Evolutionary conservation across 345 rosid species (phyloP).

Genomic region (Eucalyptus rudis): DNA sequence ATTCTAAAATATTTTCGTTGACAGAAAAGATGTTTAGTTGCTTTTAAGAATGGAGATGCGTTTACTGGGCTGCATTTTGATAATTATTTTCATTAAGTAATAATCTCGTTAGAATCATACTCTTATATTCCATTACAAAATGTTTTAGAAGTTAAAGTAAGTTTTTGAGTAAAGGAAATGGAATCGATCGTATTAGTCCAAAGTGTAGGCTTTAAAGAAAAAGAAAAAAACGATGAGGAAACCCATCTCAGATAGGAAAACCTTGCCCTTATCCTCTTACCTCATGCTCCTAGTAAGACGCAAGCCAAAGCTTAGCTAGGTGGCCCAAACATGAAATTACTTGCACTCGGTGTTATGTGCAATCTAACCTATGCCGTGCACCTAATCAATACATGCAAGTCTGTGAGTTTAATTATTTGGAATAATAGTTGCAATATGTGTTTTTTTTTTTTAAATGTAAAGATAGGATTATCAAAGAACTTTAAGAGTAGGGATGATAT

Average conservation of each 20-base stretch:
- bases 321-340: background rate
- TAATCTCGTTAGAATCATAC: background rate
- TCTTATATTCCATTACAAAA: background rate
- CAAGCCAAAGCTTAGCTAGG: background rate
- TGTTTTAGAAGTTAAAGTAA: background rate
- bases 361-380: background rate
- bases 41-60: background rate
- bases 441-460: background rate
- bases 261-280: background rate
- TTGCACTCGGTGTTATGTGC: background rate
- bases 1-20: background rate
- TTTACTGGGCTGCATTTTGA: background rate
- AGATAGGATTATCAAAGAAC: background rate
- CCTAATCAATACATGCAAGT: background rate
- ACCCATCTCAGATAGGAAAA: background rate
- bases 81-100: background rate
- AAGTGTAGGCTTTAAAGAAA: background rate
- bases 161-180: background rate
- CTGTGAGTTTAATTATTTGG: background rate
- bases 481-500: background rate
- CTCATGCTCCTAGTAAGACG: background rate
- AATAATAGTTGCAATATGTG: background rate
- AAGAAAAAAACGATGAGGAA: background rate
- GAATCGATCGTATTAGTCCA: background rate
- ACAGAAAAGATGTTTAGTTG: background rate